Evolutionary conservation across 169 alveolate species (phyloP).

Genomic region (Plasmodium billcollinsi): DNA sequence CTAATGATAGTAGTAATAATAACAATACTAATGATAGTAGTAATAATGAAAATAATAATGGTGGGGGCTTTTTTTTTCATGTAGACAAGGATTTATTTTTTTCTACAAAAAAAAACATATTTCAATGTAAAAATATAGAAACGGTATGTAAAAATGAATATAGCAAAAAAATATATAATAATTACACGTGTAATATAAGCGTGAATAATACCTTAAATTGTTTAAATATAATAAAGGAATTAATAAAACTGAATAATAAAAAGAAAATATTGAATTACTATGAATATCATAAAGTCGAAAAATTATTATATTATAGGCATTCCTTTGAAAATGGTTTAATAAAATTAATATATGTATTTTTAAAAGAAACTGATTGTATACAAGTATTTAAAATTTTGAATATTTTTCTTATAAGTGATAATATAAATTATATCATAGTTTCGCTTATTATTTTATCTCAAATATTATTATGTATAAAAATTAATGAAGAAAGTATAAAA

Average conservation of each 20-base stretch:
- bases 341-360: conserved; percentile 36
- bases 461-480: conserved; percentile 20
- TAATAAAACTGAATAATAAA: conserved; percentile 46
- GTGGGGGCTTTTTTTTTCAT: background rate
- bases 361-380: conserved; percentile 37
- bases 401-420: conserved; percentile 27
- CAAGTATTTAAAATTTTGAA: conserved; percentile 36
- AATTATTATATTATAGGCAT: conserved; percentile 60
- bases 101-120: conserved; percentile 11
- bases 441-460: conserved; percentile 60
- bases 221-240: conserved; percentile 45
- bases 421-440: conserved; percentile 59
- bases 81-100: conserved; percentile 34
- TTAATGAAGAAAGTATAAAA: conserved; percentile 17
- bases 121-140: conserved; percentile 23
- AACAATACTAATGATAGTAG: background rate
- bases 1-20: background rate
- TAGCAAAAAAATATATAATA: conserved; percentile 51
- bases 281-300: conserved; percentile 34
- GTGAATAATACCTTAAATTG: conserved; percentile 74
- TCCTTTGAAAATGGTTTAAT: conserved; percentile 71
- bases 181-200: conserved; percentile 57
- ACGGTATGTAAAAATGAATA: conserved; percentile 29
- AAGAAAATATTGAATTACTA: conserved; percentile 23
- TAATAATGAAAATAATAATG: background rate